A percentile compares a stretch with the other conserved stretches of the same genome.
phyloP scores from a whole-genome alignment of 306 rosid species.

The Lathyrus aphaca region DNA sequence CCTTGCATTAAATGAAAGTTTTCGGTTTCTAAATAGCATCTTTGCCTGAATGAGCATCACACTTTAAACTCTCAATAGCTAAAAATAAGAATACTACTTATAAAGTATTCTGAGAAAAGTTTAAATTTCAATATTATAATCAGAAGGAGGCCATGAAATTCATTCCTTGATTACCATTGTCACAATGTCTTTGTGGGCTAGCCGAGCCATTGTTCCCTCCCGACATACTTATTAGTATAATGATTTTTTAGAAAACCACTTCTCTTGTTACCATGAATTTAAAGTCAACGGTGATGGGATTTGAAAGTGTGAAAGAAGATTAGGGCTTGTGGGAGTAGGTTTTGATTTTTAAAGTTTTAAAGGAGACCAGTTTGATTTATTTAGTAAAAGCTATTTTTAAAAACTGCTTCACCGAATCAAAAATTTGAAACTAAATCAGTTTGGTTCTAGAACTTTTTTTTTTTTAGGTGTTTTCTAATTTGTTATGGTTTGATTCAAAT shows the following conservation, averaged over 20 bases:
- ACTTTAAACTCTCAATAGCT: background rate
- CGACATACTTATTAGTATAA: background rate
- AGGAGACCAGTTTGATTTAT: too few relatives aligned
- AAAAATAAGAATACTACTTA: background rate
- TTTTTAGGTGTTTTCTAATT: background rate
- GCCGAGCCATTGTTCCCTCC: background rate
- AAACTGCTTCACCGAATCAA: too few relatives aligned
- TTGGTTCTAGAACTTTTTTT: constrained; percentile 12
- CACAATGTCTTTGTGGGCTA: background rate
- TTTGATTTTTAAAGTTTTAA: too few relatives aligned
- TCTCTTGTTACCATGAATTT: background rate
- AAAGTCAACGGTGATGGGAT: background rate
- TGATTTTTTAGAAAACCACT: background rate
- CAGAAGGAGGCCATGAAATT: background rate
- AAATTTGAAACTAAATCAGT: background rate
- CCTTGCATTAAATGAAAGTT: background rate
- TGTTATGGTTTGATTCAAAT: background rate
- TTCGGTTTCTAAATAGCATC: too few relatives aligned
- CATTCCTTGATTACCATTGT: background rate
- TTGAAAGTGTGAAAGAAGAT: background rate
- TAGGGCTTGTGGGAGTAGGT: too few relatives aligned
- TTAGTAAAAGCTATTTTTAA: too few relatives aligned
- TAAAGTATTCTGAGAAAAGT: background rate
- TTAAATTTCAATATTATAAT: background rate
- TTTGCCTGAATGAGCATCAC: too few relatives aligned